Percentiles rank a stretch among this genome's conserved stretches.
Conservation (phyloP, 73 alveolate genomes). For the Paramecium octaurelia region DNA sequence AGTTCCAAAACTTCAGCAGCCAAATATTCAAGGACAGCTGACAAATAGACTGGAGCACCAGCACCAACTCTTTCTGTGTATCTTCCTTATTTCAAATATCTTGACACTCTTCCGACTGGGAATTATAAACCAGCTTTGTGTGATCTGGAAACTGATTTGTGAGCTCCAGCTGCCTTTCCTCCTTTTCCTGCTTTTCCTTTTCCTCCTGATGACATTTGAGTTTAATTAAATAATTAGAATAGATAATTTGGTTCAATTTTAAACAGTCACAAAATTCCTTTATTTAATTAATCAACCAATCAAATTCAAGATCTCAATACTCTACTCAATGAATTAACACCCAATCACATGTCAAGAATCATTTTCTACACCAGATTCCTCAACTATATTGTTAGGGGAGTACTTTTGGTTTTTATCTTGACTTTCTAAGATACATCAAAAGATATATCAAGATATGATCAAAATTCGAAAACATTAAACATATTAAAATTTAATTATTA, state of each 20-base stretch:
- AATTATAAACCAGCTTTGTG: conserved; percentile 88
- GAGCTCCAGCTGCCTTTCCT: conserved; percentile 80
- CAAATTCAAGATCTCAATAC: not conserved
- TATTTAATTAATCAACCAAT: not conserved
- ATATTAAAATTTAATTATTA: not conserved
- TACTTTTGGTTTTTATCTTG: not conserved
- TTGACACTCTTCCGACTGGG: conserved; percentile 90
- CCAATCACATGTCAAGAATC: conserved; percentile 28
- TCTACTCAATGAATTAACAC: not conserved
- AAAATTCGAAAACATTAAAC: not conserved
- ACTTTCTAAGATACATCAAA: not conserved
- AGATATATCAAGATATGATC: not conserved
- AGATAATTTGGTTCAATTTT: not conserved
- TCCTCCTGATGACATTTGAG: conserved; percentile 57
- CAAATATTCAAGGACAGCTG: conserved; percentile 84
- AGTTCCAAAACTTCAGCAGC: conserved; percentile 83
- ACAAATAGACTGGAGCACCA: conserved; percentile 90
- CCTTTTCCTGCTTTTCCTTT: conserved; percentile 86
- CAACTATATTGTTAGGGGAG: not conserved
- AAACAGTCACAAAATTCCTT: not conserved
- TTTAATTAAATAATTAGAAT: not conserved
- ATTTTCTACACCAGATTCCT: not conserved
- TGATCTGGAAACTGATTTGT: conserved; percentile 69
- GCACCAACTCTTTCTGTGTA: conserved; percentile 91
- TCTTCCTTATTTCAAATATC: conserved; percentile 79